Conservation (phyloP, 805 yeast species). For the Kodamaea laetipori region DNA sequence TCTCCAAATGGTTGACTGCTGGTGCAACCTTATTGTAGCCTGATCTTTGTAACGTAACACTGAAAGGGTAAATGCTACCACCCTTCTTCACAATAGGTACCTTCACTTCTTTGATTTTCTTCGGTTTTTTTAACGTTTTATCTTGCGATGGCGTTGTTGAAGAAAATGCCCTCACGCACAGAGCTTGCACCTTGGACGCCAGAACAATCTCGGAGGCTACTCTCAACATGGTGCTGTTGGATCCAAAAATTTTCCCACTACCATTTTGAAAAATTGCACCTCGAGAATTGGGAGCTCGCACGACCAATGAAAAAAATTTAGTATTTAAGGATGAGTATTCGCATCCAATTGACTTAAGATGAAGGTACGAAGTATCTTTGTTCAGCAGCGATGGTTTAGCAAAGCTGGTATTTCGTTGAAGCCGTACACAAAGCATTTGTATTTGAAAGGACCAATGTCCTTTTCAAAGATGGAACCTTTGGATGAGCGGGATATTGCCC, state of each 20-base stretch:
- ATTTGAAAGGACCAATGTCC: slow-evolving; percentile 9
- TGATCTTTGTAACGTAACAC: slow-evolving; percentile 38
- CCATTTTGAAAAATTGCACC: not conserved
- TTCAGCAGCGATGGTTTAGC: not conserved
- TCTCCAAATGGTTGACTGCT: not conserved
- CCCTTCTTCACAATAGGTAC: slow-evolving; percentile 38
- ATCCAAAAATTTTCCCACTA: slow-evolving; percentile 7
- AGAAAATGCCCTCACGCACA: slow-evolving; percentile 11
- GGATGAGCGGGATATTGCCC: slow-evolving; percentile 13
- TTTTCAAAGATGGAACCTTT: slow-evolving; percentile 13
- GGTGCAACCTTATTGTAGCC: slow-evolving; percentile 17
- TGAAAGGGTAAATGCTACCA: slow-evolving; percentile 42
- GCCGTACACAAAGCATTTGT: slow-evolving; percentile 2
- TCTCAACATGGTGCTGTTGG: slow-evolving; percentile 14
- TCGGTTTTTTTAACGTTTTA: no score
- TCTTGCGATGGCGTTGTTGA: no score
- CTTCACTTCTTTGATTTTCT: slow-evolving; percentile 20
- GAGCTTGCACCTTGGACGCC: slow-evolving; percentile 5
- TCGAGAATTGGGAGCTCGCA: not conserved
- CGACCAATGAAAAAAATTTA: slow-evolving; percentile 1
- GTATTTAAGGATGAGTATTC: not conserved
- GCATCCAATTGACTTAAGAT: not conserved
- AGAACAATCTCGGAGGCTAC: slow-evolving; percentile 10
- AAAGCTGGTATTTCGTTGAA: not conserved
- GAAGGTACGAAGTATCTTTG: not conserved